Percentiles rank a stretch among this genome's conserved stretches.
Conservation (phyloP, 2,329 filamentous ascomycete genomes). For the Aureobasidium leucospermi region DNA sequence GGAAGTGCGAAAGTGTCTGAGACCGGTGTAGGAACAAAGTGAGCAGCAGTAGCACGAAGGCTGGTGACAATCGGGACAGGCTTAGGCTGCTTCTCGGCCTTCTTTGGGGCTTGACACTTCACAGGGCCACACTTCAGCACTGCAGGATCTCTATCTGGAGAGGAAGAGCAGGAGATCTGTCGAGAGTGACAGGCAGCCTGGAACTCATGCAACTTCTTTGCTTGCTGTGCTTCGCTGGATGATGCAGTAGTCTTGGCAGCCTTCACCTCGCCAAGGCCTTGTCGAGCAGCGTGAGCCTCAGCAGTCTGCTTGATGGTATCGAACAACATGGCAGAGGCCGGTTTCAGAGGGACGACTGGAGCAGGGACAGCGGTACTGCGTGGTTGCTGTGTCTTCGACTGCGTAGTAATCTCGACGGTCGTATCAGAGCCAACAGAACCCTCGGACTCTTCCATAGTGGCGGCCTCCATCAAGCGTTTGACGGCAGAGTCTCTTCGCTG, state of each 20-base stretch:
- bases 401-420: too few relatives aligned
- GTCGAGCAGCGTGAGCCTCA: not conserved
- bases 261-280: not conserved
- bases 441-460: not conserved
- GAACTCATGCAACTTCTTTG: not conserved
- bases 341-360: not conserved
- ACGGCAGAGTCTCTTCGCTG: not conserved
- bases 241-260: not conserved
- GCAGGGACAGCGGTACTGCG: not conserved
- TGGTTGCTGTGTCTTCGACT: not conserved
- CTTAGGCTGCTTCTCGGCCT: not conserved
- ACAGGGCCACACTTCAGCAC: not conserved
- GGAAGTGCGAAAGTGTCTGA: not conserved
- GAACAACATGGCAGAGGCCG: not conserved
- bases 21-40: conserved; percentile 10
- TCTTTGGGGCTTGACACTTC: not conserved
- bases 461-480: not conserved
- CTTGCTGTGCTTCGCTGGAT: not conserved
- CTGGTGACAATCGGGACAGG: not conserved
- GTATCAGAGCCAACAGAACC: not conserved
- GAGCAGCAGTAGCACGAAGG: conserved; percentile 16
- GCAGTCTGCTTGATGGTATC: conserved; percentile 6
- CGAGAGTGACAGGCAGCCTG: not conserved
- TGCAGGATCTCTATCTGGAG: not conserved
- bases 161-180: not conserved